Conservation (phyloP, 106 monocot genomes). For the Vanilla planifolia region DNA sequence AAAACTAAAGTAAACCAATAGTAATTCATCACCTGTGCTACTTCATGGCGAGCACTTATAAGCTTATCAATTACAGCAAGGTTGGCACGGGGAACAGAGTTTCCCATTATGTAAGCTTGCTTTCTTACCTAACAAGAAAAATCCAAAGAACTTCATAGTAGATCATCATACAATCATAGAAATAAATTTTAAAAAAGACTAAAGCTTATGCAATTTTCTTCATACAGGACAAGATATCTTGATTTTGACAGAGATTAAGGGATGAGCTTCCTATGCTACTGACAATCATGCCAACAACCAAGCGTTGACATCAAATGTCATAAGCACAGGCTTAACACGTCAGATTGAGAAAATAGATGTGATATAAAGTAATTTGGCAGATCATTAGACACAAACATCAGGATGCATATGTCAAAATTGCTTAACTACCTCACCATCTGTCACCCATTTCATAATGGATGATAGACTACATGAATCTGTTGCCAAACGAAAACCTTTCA, state of each 20-base stretch:
- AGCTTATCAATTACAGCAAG: constrained; percentile 64
- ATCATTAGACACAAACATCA: constrained; percentile 1
- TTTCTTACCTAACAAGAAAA: constrained; percentile 64
- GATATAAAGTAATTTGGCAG: neutral
- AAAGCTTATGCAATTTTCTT: no score
- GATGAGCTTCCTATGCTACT: no score
- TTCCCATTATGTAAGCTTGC: constrained; percentile 58
- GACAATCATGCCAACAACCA: no score
- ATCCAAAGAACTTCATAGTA: neutral
- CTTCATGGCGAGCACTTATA: constrained; percentile 71
- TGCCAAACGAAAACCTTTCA: constrained; percentile 58
- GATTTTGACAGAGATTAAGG: no score
- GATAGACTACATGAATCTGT: constrained; percentile 69
- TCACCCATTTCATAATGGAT: constrained; percentile 59
- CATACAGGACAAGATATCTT: no score
- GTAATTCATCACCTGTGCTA: constrained; percentile 56
- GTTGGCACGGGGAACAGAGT: constrained; percentile 73
- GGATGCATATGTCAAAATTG: constrained; percentile 3
- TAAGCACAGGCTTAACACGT: neutral
- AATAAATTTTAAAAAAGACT: no score
- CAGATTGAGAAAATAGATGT: neutral
- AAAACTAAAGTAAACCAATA: neutral
- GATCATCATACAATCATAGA: no score
- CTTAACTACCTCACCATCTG: constrained; percentile 66
- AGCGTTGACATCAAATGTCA: neutral